These are phyloP conservation scores for Chrysopogon serrulatus DNA, from an alignment of 176 grass and related monocot genomes.

Conservation along the genomic window DNA sequence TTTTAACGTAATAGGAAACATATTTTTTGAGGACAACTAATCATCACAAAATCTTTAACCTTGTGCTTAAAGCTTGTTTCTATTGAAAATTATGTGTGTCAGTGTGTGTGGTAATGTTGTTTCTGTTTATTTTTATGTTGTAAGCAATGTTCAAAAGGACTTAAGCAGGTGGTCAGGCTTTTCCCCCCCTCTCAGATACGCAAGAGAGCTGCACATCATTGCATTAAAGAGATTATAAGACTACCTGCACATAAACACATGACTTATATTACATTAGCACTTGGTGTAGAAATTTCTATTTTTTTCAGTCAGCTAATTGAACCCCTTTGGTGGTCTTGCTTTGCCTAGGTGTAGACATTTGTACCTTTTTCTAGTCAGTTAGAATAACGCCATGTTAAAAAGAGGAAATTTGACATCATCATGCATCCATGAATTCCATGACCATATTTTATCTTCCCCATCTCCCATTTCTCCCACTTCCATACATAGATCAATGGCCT, in stretches of 20 bases:
- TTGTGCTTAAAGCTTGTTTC: background rate
- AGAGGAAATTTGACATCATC: background rate
- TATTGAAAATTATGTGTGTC: background rate
- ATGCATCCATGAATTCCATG: background rate
- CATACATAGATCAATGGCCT: background rate
- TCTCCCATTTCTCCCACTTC: background rate
- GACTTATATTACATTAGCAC: background rate
- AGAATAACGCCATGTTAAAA: background rate
- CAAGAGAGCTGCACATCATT: background rate
- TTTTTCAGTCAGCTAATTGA: background rate
- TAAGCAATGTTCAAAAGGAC: background rate
- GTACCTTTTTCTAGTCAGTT: background rate
- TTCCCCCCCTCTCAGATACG: background rate
- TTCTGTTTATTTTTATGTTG: background rate
- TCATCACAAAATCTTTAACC: conserved; percentile 9
- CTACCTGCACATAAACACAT: background rate
- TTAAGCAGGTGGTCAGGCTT: background rate
- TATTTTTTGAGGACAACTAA: background rate
- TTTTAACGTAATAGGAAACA: background rate
- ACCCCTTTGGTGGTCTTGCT: background rate
- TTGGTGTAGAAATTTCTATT: background rate
- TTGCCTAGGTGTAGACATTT: background rate
- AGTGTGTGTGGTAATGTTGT: background rate
- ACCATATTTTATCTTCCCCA: background rate
- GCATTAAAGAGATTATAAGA: background rate